phyloP scores from a whole-genome alignment of 2,329 filamentous ascomycete species.

The Cladophialophora exuberans region DNA sequence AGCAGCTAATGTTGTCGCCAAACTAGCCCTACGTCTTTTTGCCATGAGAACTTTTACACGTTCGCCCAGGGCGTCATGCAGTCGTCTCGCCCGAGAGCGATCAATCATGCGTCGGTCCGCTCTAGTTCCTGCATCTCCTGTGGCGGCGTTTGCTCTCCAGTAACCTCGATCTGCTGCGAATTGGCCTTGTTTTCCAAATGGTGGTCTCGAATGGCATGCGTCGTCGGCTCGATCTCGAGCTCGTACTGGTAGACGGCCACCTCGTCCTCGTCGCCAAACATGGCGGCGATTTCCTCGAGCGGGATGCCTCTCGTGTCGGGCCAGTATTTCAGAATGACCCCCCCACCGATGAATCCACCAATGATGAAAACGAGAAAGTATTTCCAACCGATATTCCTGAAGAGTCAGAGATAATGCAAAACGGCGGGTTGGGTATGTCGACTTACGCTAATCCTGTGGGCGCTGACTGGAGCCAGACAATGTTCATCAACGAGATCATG shows the following conservation, averaged over 20 bases:
- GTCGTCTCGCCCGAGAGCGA: background rate
- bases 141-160: background rate
- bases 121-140: background rate
- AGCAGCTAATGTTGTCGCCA: too few species aligned
- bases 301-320: conserved; percentile 39
- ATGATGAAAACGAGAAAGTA: conserved; percentile 36
- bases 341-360: background rate
- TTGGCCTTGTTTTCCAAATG: background rate
- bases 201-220: background rate
- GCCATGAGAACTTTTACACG: background rate
- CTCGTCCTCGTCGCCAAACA: conserved; percentile 32
- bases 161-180: background rate
- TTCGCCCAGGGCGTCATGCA: background rate
- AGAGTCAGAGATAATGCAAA: too few species aligned
- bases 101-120: background rate
- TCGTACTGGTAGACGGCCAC: conserved; percentile 15
- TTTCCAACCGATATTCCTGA: conserved; percentile 37
- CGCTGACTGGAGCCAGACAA: conserved; percentile 27
- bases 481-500: conserved; percentile 10
- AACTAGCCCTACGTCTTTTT: background rate
- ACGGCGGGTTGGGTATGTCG: too few species aligned
- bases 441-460: conserved; percentile 35
- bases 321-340: conserved; percentile 8
- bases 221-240: conserved; percentile 11
- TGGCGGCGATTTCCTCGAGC: conserved; percentile 42